Evolutionary conservation across 2,329 filamentous ascomycete species (phyloP), one percentile per base, ranked within the genome.

Genomic region (Nigrospora oryzae): DNA sequence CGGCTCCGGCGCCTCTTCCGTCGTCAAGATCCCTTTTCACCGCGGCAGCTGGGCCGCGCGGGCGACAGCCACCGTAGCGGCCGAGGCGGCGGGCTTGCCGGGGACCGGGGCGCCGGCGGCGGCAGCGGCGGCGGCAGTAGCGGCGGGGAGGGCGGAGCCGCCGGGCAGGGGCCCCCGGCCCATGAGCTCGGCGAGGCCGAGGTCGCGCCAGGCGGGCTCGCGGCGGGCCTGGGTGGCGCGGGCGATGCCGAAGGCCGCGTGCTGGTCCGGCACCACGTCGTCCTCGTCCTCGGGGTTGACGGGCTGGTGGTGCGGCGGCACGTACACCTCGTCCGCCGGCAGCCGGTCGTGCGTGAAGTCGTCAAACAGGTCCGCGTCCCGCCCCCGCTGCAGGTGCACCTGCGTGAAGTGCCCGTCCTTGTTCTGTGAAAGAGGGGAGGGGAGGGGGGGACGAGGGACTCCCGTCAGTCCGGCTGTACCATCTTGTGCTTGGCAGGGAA

Each of bases 211-310:
- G 8, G 81, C 81, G 1, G 84, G 74, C 65, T 89, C 85, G 56
- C 75, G 77, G 54, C 71, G 74, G 51, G 77, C 76, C 66, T 89
- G 84, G 14, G 86, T 90, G 11, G 87, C 87, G 53, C 85, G 78
- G 63, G 87, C 81, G 56, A 94, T 93, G 35, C 87, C 88, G 61
- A 93, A 93, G 0, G 87, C 88, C 12, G 87, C 87, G 60, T 93
- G 87, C 66, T 93, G 87, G 63, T 93, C 86, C 0, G 88, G 87
- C 5, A 93, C 87, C 4, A 93, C 84, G 58, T 93, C 87, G 59
- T 93, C 88, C 65, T 93, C 86, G 61, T 93, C 87, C 63, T 93
- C 87, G 0, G 88, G 87, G 61, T 93, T 91, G 58, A 89, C 74
- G 36, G 87, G 88, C 61, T 89, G 86, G 60, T 89, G 80, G 50